These are phyloP conservation scores for Leishmania gerbilli DNA, from an alignment of 208 protist genomes.

Conservation along the genomic window DNA sequence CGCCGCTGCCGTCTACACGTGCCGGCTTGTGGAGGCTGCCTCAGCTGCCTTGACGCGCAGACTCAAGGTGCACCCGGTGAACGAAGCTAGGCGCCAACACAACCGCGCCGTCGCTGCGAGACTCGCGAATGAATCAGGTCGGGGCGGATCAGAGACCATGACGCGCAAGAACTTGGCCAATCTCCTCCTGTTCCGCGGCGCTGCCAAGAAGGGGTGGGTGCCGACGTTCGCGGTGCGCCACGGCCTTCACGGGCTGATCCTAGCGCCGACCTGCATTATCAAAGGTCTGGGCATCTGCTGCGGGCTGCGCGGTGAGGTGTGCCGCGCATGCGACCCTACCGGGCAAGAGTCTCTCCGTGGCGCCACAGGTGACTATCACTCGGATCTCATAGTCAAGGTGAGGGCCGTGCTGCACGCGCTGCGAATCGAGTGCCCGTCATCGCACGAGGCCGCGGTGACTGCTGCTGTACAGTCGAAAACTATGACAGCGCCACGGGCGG, in stretches of 20 bases:
- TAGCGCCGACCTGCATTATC: slow-evolving; percentile 78
- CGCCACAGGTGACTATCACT: slow-evolving; percentile 61
- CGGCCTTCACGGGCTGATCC: slow-evolving; percentile 55
- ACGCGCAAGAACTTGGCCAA: slow-evolving; percentile 54
- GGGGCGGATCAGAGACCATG: background rate
- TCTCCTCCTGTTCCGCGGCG: slow-evolving; percentile 65
- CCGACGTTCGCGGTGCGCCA: slow-evolving; percentile 63
- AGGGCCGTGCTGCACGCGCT: slow-evolving; percentile 44
- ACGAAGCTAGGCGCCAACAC: slow-evolving; percentile 36
- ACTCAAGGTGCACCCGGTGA: slow-evolving; percentile 59
- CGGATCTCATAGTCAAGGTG: slow-evolving; percentile 54
- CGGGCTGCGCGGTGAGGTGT: slow-evolving; percentile 32
- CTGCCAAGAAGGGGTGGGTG: slow-evolving; percentile 68
- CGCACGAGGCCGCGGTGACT: slow-evolving; percentile 10
- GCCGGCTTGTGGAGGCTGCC: slow-evolving; percentile 64
- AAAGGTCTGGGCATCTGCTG: slow-evolving; percentile 67
- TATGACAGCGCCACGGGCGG: background rate
- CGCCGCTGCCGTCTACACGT: slow-evolving; percentile 57
- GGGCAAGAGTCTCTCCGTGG: slow-evolving; percentile 28
- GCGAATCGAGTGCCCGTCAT: slow-evolving; percentile 27
- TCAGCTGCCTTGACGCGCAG: slow-evolving; percentile 39
- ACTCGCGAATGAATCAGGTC: background rate
- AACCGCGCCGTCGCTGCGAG: slow-evolving; percentile 21
- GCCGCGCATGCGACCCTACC: slow-evolving; percentile 20
- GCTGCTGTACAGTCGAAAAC: background rate